Evolutionary conservation across 768 basidiomycete genomes (phyloP), one percentile per base, ranked within the genome.

Genomic region (Hirschioporus abietinus): DNA sequence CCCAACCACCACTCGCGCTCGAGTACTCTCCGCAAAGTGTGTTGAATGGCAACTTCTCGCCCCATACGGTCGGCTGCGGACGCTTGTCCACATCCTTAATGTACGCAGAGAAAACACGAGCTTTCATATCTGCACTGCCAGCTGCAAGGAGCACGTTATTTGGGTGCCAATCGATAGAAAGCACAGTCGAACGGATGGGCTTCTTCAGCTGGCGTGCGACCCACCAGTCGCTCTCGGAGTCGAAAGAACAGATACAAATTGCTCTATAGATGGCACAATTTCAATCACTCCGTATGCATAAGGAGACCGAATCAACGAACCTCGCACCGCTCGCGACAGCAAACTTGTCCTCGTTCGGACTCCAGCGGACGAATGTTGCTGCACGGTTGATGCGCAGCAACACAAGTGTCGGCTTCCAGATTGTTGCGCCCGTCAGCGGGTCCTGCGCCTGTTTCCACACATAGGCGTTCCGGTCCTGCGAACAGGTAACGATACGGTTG

Each of bases 211-310:
- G 91, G 75, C 93, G 95, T 20, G 96, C 90, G 3, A 97, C 93
- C 97, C 97, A 99, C 97, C 97, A 99, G 76, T 99, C 92, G 79
- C 92, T 96, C 81, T 99, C 97, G 10, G 91, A 84, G 75, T 99
- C 97, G 74, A 97, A 99, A 20, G 93, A 96, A 76, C 97, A 99
- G 63, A 99, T 86, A 12, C 95, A 93, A 72, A 99, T 96, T 36
- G 95, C 92, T 57, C 96, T 93, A 57, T n/a, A 63, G 34, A 35
- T 1, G 26, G 60, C 65, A 63, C 66, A 67, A 42, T 58, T 61
- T 60, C 10, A 63, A 65, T 23, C n/a, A n/a, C n/a, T n/a, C n/a
- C n/a, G 57, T 12, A 25, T 20, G 1, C 1, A 35, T 60, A 25
- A 7, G 67, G 23, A 42, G 15, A 15, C 18, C 7, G 17, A 42